A percentile compares a stretch with the other conserved stretches of the same genome.
These are phyloP conservation scores for Aquilaria agallochum DNA, from an alignment of 441 rosid species.

Conservation along the genomic window DNA sequence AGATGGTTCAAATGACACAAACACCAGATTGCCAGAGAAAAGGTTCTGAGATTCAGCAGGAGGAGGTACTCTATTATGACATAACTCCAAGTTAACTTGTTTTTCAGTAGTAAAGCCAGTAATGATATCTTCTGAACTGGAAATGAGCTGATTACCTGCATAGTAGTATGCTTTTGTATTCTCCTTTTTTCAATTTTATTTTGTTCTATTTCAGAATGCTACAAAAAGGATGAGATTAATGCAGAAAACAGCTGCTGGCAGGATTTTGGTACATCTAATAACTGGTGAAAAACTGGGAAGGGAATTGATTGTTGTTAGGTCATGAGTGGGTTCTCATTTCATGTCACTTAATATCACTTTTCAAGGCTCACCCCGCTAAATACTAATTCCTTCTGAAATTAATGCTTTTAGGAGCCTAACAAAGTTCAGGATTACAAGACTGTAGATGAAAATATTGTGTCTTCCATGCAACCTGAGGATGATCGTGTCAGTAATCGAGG, in stretches of 20 bases:
- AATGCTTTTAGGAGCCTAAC: slow-evolving; percentile 10
- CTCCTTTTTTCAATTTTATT: neutral
- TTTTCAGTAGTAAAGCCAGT: neutral
- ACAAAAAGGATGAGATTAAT: slow-evolving; percentile 10
- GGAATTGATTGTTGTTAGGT: neutral
- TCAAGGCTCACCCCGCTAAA: too few species aligned
- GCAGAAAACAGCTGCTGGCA: slow-evolving; percentile 6
- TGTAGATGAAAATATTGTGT: slow-evolving; percentile 32
- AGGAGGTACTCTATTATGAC: slow-evolving; percentile 8
- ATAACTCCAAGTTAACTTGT: neutral
- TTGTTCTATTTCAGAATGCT: slow-evolving; percentile 9
- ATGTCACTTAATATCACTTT: too few species aligned
- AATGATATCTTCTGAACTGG: neutral
- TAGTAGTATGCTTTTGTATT: neutral
- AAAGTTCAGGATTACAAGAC: slow-evolving; percentile 27
- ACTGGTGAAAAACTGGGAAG: neutral
- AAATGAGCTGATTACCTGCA: too few species aligned
- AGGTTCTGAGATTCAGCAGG: slow-evolving; percentile 8
- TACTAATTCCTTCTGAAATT: too few species aligned
- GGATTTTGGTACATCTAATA: slow-evolving; percentile 10
- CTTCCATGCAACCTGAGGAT: slow-evolving; percentile 30
- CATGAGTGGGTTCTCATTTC: slow-evolving; percentile 1
- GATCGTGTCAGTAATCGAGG: slow-evolving; percentile 20
- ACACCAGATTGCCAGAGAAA: slow-evolving; percentile 14
- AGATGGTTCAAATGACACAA: slow-evolving; percentile 7